Conservation (phyloP, 192 early-diverging fungal genomes). For the Pecoramyces ruminantium region DNA sequence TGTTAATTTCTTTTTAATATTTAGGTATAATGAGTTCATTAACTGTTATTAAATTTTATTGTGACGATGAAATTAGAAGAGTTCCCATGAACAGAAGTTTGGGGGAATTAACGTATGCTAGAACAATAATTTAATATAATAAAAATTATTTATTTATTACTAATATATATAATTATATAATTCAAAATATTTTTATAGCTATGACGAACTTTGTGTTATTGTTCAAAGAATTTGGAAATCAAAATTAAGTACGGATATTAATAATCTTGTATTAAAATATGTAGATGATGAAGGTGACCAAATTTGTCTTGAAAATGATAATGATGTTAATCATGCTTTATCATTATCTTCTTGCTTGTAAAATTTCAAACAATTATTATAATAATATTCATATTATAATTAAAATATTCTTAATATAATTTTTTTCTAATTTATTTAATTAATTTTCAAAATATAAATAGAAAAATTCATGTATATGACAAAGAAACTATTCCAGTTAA, state of each 20-base stretch:
- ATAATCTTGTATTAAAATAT: not conserved
- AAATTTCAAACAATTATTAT: not conserved
- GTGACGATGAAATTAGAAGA: not conserved
- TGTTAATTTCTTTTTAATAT: no score
- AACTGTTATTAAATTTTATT: not conserved
- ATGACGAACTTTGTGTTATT: not conserved
- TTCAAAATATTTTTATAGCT: no score
- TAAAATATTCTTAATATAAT: no score
- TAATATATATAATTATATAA: no score
- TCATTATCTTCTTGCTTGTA: not conserved
- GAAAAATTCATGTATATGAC: not conserved
- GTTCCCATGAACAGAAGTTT: not conserved
- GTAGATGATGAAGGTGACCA: not conserved
- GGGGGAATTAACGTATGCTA: not conserved
- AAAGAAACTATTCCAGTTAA: not conserved
- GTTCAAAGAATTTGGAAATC: not conserved
- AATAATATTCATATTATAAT: no score
- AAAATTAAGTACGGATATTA: not conserved
- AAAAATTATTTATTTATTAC: no score
- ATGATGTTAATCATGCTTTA: not conserved
- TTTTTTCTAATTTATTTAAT: no score
- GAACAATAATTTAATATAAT: no score
- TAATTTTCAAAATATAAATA: no score
- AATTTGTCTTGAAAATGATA: not conserved
- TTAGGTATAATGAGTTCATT: not conserved